Evolutionary conservation across 768 basidiomycete species (phyloP), one percentile per base, ranked within the genome.

Genomic region (Strobilomyces confusus): DNA sequence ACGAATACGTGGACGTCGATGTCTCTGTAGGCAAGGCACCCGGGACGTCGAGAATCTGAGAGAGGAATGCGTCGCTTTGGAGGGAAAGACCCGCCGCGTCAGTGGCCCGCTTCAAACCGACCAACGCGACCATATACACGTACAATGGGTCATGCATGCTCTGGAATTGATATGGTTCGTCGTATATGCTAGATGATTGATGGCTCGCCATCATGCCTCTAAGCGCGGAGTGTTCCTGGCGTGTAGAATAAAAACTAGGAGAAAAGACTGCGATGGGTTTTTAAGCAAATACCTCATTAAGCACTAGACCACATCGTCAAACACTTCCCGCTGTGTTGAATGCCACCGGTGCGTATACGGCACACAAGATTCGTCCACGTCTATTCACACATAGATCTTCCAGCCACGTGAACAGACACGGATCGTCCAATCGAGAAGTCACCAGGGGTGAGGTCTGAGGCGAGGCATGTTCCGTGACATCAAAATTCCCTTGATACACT

Each of bases 1-100:
- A 12, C 1, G 11, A 17, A 3, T 17, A 5, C 9, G n/a, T 22
- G 9, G 19, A 6, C 4, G 12, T 5, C 26, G 15, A 1, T 20
- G 45, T 4, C 5, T 14, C 6, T 36, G 34, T 15, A 17, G 34
- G 15, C 6, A 4, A 15, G 34, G 2, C 34, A n/a, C 15, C 17
- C 4, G 61, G 48, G 9, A 34, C 1, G 25, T 49, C 48, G 13
- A 4, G 44, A 13, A 64, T 4, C 8, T 44, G 59, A 4, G 52
- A 44, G 19, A 63, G 45, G n/a, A 64, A 48, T 43, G 58, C 62
- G 12, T 63, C 62, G 0, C 62, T 63, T 54, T 12, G 15, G 7
- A 19, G 20, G 8, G 13, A 20, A 42, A 42, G 17, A 19, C 5
- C 20, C 8, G 29, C 19, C 29, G 19, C 5, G 38, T 61, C 42